Base-by-base conservation (phyloP, 805 yeast genomes). In the Candida maesae region DNA sequence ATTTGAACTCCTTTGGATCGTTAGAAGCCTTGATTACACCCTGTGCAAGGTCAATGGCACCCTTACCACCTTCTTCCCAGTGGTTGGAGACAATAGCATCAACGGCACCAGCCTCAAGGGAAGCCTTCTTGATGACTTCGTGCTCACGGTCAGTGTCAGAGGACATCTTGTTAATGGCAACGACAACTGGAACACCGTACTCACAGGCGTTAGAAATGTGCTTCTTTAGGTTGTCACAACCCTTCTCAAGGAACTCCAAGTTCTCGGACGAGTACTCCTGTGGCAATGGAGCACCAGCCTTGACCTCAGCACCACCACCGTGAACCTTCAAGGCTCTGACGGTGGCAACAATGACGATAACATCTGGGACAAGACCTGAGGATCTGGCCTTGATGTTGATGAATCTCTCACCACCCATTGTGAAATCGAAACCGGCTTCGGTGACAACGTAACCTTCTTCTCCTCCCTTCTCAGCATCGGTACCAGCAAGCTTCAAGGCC, bases 331-430 rank as follows among this genome's bases (percentile, higher is more conserved):
- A 70, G 18, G 95, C 95, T 67, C 95, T 76, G 16, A 83, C 82
- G 28, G 95, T 84, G 38, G 95, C 93, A 45, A 84, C 95, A 52
- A 84, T 73, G 35, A 84, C 87, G 49, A 84, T 83, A 33, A 77
- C 81, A 60, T 84, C 87, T 15, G 95, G 95, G 23, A 70, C 71
- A 46, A 84, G 69, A 8, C 91, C 93, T n/a, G 87, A 79, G 9
- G 89, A 74, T 59, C 93, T 74, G 61, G 90, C 81, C 64, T 84
- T 84, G 66, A 84, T 84, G 65, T 84, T 82, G 63, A 82, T 70
- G 64, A 84, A 84, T 66, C 95, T 71, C 68, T 84, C 95, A 63
- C 95, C 95, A 60, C 95, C 95, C 95, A 84, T 84, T 38, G 93
- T 84, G 72, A 84, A 84, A 64, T 84, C 95, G 66, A 84, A 84